Evolutionary conservation across 495 filamentous ascomycete species (phyloP), one percentile per base, ranked within the genome.

Genomic region (Hypomontagnella monticulosa): DNA sequence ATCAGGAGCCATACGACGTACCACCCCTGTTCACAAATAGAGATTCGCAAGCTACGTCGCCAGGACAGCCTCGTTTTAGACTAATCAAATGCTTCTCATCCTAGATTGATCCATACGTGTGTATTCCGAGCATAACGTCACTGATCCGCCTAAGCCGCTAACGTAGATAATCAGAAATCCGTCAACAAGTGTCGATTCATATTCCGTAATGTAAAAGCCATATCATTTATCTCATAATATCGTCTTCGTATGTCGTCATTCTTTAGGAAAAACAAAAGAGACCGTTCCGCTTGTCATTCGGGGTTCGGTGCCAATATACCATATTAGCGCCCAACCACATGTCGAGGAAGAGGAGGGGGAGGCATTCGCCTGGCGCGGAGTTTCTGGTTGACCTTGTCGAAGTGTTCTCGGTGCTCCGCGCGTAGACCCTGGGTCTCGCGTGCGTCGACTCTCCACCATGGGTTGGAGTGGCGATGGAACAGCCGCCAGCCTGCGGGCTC

Each of bases 371-470:
- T 37, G 14, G 33, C 34, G n/a, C 18, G 23, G 14, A 43, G 6
- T 0, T 23, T 42, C 37, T 15, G 50, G n/a, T 48, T 33, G 40
- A 67, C 40, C 38, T 36, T 57, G 40, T 63, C 44, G 23, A 59
- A 37, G 27, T 56, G 42, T 11, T 62, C 48, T 9, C 55, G 66
- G 38, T 63, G 52, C 50, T 63, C 41, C 4, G 15, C 32, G 7
- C 71, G 57, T 41, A 54, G 60, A 15, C 66, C 53, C 33, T 37
- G 66, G 7, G 67, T 71, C 41, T 71, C 71, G 15, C 10, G 40
- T 8, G 33, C 36, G 41, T 73, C 67, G 16, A 63, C 14, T 55
- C 38, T 63, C 57, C 60, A 66, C 67, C 71, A 73, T 3, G 67
- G 67, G 32, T 70, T 73, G n/a, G 59, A 56, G 18, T 42, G 5